Percentiles rank a stretch among this genome's conserved stretches.
Evolutionary conservation across 2,329 filamentous ascomycete genomes (phyloP).

Genomic region (Aureobasidium sp.): DNA sequence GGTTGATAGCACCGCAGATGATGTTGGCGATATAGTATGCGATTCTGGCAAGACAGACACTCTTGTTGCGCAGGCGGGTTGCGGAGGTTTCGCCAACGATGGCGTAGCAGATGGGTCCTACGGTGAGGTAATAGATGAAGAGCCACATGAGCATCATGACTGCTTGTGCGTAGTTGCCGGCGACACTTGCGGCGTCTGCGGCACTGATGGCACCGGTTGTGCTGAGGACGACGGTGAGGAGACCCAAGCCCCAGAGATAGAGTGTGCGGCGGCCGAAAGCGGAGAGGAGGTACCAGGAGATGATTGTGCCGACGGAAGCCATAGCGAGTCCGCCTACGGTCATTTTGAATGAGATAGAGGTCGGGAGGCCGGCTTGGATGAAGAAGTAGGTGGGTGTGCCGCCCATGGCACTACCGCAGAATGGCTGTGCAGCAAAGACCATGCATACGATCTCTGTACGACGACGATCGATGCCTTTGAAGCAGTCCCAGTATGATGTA

Average conservation of each 20-base stretch:
- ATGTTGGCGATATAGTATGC: slow-evolving; percentile 45
- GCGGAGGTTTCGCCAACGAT: slow-evolving; percentile 43
- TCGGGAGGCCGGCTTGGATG: slow-evolving; percentile 45
- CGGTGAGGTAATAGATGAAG: slow-evolving; percentile 40
- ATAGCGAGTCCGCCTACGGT: slow-evolving; percentile 48
- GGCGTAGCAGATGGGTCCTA: slow-evolving; percentile 44
- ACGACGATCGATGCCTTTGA: slow-evolving; percentile 45
- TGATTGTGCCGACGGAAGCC: slow-evolving; percentile 39
- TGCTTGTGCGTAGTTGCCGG: slow-evolving; percentile 46
- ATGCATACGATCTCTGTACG: slow-evolving; percentile 50
- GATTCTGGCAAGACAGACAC: slow-evolving; percentile 43
- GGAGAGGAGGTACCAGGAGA: slow-evolving; percentile 46
- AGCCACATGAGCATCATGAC: slow-evolving; percentile 41
- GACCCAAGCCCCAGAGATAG: slow-evolving; percentile 46
- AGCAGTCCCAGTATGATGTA: slow-evolving; percentile 44
- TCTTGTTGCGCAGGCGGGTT: slow-evolving; percentile 42
- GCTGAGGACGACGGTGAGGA: slow-evolving; percentile 41
- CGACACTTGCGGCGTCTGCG: slow-evolving; percentile 25
- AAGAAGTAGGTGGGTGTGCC: slow-evolving; percentile 56
- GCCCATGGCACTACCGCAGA: slow-evolving; percentile 48
- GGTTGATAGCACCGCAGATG: slow-evolving; percentile 44
- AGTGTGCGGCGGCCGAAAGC: slow-evolving; percentile 44
- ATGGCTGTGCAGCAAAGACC: slow-evolving; percentile 41
- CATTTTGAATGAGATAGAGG: slow-evolving; percentile 45
- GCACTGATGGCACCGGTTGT: slow-evolving; percentile 19